Evolutionary conservation across 352 stramenopile species (phyloP), one percentile per base, ranked within the genome.

Genomic region (Pythium folliculosum): DNA sequence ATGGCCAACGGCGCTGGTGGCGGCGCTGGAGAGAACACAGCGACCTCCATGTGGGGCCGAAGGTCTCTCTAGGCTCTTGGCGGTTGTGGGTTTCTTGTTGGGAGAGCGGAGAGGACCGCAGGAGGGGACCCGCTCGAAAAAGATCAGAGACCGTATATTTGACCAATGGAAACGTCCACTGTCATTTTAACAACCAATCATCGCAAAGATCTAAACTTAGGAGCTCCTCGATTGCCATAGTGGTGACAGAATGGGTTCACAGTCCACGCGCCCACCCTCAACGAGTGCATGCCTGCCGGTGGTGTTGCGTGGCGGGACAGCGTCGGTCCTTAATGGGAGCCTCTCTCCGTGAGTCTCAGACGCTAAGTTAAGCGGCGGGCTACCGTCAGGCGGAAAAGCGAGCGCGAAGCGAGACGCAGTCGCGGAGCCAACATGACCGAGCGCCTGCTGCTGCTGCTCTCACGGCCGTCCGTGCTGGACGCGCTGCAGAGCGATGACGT

Each of bases 401-500:
- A 37, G 21, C 30, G 17, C 16, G 22, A 16, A 38, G 16, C 22
- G 6, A 13, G 35, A 10, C 1, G 35, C 12, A 16, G 40, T 47
- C 10, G 32, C 8, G 13, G 53, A 0, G 21, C 14, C 7, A 43
- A 23, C 2, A 88, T 81, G 77, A 81, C 76, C n/a, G 77, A 88
- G 48, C 78, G 80, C 21, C 65, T 89, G 49, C 60, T 66, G 23
- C 72, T 78, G 69, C 78, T 90, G 43, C 65, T 90, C 23, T 71
- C 78, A 21, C 72, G 77, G 32, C 47, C 70, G 12, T 80, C 59
- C 10, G 71, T 89, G 38, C 60, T 72, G 1, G 80, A 86, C 45
- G 77, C 68, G 30, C 65, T 90, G 3, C 65, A 82, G 16, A 67
- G 76, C 22, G 73, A 81, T n/a, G 78, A 90, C 35, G 50, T 84